Evolutionary conservation across 495 filamentous ascomycete species (phyloP).

Genomic region (Viridothelium virens): DNA sequence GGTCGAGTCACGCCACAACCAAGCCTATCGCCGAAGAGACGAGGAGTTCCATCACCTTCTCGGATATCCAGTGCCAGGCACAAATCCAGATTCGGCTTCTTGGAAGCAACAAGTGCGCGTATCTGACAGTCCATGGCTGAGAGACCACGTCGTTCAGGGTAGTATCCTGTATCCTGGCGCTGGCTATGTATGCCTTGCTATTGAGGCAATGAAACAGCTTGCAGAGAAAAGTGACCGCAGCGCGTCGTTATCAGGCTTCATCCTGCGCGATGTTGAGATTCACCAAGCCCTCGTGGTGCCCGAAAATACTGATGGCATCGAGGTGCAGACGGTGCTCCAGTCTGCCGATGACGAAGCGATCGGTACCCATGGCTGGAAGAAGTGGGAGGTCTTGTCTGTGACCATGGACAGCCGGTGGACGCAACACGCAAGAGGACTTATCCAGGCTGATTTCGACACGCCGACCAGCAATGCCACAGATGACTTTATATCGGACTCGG

Average conservation of each 20-base stretch:
- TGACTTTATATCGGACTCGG: background rate
- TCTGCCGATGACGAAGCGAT: background rate
- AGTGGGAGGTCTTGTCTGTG: background rate
- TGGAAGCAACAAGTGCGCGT: slow-evolving; percentile 36
- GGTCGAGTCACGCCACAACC: slow-evolving; percentile 14
- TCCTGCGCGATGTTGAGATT: background rate
- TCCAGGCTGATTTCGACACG: background rate
- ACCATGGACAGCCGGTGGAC: background rate
- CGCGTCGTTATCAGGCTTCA: background rate
- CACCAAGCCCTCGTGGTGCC: background rate
- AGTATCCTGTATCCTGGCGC: slow-evolving; percentile 38
- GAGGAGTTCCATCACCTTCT: slow-evolving; percentile 13
- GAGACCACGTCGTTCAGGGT: slow-evolving; percentile 37
- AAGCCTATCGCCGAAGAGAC: slow-evolving; percentile 9
- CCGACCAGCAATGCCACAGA: background rate
- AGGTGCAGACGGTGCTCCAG: slow-evolving; percentile 5
- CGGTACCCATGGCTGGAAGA: background rate
- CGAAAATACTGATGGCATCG: background rate
- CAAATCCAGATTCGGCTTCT: slow-evolving; percentile 3
- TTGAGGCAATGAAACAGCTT: slow-evolving; percentile 30
- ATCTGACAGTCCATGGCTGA: slow-evolving; percentile 41
- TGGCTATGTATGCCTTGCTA: slow-evolving; percentile 37
- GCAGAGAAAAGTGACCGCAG: background rate
- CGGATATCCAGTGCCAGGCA: slow-evolving; percentile 36
- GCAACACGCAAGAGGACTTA: slow-evolving; percentile 1